Evolutionary conservation across 2,329 filamentous ascomycete species (phyloP), one percentile per base, ranked within the genome.

Genomic region (Colletotrichum tofieldiae): DNA sequence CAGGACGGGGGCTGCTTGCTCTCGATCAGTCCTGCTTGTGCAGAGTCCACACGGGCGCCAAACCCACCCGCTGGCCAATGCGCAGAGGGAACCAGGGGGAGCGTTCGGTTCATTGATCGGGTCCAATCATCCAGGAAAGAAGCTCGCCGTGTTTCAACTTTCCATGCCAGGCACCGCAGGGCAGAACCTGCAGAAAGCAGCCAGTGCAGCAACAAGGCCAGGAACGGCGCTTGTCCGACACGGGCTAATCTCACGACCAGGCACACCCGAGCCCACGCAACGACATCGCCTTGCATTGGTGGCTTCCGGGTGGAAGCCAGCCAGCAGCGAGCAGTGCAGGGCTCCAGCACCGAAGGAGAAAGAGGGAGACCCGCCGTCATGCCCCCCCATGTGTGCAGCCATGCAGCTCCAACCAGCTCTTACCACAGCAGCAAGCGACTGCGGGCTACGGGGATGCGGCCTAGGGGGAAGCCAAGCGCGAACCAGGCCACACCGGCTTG

Each of bases 371-470:
- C 62, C 26, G 49, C 39, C 26, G 29, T 60, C 39, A n/a, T 29
- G 58, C 18, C 26, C 37, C 35, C 51, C 35, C 35, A 37, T 37
- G 35, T 11, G 35, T 37, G 35, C 63, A 49, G 54, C 55, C 62
- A 66, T 67, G 63, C 67, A 39, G 54, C 35, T 41, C 54, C 54
- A 16, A 29, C 23, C 18, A 47, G 43, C 20, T 47, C n/a, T 4
- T 29, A 32, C 29, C 29, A 32, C n/a, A n/a, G n/a, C n/a, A 47
- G 65, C 69, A 72, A 68, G 65, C 65, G 65, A 72, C 58, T 59
- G 58, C 43, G 52, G 58, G 56, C 69, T 55, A 72, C 29, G 6
- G 43, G 58, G 65, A 65, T 68, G 35, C 64, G 29, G 56, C 37
- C 51, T 49, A 62, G 43, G 58, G 68, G 43, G 37, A 54, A 20